phyloP scores from a whole-genome alignment of 2,329 filamentous ascomycete species.

The Fusarium papillatum region DNA sequence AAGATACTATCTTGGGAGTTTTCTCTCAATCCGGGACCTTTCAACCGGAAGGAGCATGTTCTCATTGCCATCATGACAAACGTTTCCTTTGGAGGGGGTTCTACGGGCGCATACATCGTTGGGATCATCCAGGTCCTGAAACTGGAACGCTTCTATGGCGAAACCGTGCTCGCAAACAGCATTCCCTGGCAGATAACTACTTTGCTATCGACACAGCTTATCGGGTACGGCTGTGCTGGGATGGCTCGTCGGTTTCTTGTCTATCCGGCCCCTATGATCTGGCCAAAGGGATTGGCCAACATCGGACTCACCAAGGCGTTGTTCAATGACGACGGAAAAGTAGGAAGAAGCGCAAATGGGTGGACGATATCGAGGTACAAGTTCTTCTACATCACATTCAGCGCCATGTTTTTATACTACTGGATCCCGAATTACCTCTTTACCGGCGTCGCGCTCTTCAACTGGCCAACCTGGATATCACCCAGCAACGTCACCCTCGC shows the following conservation, averaged over 20 bases:
- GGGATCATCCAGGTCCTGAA: conserved; percentile 61
- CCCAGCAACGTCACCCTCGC: conserved; percentile 54
- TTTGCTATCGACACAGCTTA: conserved; percentile 61
- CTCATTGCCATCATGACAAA: conserved; percentile 70
- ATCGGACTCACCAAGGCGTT: conserved; percentile 56
- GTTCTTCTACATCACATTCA: conserved; percentile 59
- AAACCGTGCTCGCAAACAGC: conserved; percentile 46
- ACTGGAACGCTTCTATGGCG: conserved; percentile 60
- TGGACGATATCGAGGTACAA: conserved; percentile 47
- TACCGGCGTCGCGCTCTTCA: conserved; percentile 58
- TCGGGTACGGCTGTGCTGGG: conserved; percentile 66
- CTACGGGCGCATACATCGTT: conserved; percentile 57
- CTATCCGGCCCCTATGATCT: conserved; percentile 62
- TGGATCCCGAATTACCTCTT: conserved; percentile 66
- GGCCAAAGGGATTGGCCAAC: conserved; percentile 62
- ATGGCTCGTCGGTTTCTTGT: conserved; percentile 61
- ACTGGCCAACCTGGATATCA: conserved; percentile 65
- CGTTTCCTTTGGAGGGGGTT: conserved; percentile 51
- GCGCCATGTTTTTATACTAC: conserved; percentile 63
- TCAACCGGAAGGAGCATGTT: conserved; percentile 68
- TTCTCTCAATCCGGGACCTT: conserved; percentile 61
- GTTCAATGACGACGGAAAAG: conserved; percentile 29
- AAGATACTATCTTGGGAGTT: conserved; percentile 38
- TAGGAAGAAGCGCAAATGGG: conserved; percentile 36
- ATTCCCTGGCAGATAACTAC: conserved; percentile 62